Percentiles rank a stretch among this genome's conserved stretches.
Conservation (phyloP, 768 basidiomycete species). For the Leccinum incarnatum region DNA sequence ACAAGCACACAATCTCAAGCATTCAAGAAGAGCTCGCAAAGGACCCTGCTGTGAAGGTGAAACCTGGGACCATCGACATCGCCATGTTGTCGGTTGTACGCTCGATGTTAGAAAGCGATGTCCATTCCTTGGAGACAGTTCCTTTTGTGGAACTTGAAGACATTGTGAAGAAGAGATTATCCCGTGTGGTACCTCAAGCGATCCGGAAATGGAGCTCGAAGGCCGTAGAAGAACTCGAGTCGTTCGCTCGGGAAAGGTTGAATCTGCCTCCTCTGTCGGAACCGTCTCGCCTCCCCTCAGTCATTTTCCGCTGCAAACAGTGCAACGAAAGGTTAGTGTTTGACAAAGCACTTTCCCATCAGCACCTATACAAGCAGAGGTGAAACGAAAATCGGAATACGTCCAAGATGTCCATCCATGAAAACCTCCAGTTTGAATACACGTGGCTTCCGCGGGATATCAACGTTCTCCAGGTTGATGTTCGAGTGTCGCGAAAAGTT, state of each 20-base stretch:
- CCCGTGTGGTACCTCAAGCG: background rate
- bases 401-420: background rate
- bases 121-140: background rate
- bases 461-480: slow-evolving; percentile 7
- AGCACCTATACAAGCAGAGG: slow-evolving; percentile 1
- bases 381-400: background rate
- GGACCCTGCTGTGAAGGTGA: background rate
- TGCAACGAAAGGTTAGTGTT: slow-evolving; percentile 2
- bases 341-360: slow-evolving; percentile 8
- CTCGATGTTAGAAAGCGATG: background rate
- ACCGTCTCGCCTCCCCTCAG: slow-evolving; percentile 3
- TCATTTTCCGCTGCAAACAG: slow-evolving; percentile 12
- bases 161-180: background rate
- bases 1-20: too few species aligned
- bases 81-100: slow-evolving; percentile 1
- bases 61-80: slow-evolving; percentile 5
- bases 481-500: background rate
- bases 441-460: background rate
- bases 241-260: slow-evolving; percentile 1
- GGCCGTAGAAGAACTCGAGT: slow-evolving; percentile 11
- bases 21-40: too few species aligned
- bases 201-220: slow-evolving; percentile 8
- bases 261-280: background rate
- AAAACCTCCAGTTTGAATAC: background rate
- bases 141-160: background rate